A percentile compares a stretch with the other conserved stretches of the same genome.
These are phyloP conservation scores for Dorcoceras hygrometricum DNA, from an alignment of 257 asterid genomes.

Conservation along the genomic window DNA sequence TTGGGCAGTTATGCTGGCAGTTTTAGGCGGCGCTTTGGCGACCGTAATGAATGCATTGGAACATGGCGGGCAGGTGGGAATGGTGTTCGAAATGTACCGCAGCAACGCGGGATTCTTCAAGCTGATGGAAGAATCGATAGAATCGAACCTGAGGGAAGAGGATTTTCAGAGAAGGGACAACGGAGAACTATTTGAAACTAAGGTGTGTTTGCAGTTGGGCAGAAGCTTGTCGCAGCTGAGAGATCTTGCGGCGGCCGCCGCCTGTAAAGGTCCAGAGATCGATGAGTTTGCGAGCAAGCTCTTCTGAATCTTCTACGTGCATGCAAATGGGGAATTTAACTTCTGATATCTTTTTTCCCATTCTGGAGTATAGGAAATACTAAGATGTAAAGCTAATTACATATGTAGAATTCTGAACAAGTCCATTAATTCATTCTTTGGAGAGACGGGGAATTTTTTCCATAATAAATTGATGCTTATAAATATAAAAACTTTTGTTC, in stretches of 20 bases:
- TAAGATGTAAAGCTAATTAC: neutral
- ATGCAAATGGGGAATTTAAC: neutral
- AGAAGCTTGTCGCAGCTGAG: conserved; percentile 42
- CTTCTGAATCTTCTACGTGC: conserved; percentile 17
- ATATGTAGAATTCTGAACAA: neutral
- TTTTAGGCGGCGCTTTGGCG: conserved; percentile 35
- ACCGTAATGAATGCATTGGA: conserved; percentile 34
- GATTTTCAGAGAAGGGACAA: conserved; percentile 34
- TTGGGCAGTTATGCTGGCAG: conserved; percentile 27
- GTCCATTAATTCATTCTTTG: neutral
- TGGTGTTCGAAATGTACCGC: conserved; percentile 50
- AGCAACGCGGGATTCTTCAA: conserved; percentile 44
- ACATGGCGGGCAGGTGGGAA: conserved; percentile 52
- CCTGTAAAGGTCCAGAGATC: neutral
- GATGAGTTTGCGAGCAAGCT: conserved; percentile 45
- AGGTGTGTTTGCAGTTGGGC: conserved; percentile 44
- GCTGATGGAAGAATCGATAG: conserved; percentile 39
- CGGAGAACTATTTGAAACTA: conserved; percentile 41
- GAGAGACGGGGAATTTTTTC: neutral
- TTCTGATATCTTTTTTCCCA: too few relatives aligned
- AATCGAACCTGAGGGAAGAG: conserved; percentile 26
- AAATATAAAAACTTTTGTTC: neutral
- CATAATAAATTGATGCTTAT: neutral
- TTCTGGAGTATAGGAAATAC: neutral
- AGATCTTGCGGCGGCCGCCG: conserved; percentile 26